Conservation (phyloP, 257 asterid species). For the Nicotiana obtusifolia region DNA sequence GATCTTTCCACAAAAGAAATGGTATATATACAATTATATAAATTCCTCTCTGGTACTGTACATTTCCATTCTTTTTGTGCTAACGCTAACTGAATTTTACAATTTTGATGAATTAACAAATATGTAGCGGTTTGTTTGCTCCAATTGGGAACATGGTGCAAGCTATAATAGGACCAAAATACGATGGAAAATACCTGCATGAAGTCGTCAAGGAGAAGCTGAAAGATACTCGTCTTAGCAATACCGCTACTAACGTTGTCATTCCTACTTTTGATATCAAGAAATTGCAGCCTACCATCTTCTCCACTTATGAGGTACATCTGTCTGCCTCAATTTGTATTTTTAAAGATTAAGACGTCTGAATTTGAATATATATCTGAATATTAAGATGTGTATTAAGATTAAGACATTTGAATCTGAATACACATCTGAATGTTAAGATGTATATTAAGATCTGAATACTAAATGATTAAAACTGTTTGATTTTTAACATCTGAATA, state of each 20-base stretch:
- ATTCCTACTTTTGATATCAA: conserved; percentile 52
- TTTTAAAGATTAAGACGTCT: no score
- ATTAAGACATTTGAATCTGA: no score
- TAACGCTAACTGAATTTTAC: background rate
- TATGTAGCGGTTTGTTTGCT: conserved; percentile 30
- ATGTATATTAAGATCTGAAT: no score
- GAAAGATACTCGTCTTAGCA: conserved; percentile 25
- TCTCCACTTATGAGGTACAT: conserved; percentile 42
- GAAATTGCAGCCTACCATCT: conserved; percentile 37
- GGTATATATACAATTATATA: background rate
- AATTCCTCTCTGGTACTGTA: background rate
- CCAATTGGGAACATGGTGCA: background rate
- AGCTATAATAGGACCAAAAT: conserved; percentile 27
- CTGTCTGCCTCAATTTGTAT: no score
- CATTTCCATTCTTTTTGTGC: background rate
- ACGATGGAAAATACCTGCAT: conserved; percentile 42
- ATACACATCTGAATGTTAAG: no score
- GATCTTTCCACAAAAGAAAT: conserved; percentile 33
- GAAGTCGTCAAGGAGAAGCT: conserved; percentile 25
- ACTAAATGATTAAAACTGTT: no score
- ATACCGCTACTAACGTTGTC: conserved; percentile 41
- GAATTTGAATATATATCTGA: no score
- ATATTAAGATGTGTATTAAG: no score
- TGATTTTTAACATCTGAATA: no score
- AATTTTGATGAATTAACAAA: background rate